Conservation (phyloP, 2,329 filamentous ascomycete genomes). For the Lasiodiplodia theobromae region DNA sequence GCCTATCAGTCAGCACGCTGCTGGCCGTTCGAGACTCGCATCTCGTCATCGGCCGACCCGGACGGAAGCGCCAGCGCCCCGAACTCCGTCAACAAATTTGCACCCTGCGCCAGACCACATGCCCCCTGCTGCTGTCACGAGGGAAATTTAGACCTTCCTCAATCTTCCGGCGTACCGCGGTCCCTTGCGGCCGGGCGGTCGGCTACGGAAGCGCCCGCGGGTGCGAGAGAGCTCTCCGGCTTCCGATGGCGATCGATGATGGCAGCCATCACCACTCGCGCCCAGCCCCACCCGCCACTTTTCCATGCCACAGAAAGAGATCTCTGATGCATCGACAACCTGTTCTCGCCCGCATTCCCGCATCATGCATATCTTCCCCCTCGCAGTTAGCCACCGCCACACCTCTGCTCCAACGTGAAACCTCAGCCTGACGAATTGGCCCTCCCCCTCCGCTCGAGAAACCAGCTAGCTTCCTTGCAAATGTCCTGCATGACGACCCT, state of each 20-base stretch:
- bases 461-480: background rate
- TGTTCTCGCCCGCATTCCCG: background rate
- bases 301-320: background rate
- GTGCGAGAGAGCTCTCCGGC: background rate
- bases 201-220: background rate
- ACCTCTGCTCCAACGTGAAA: background rate
- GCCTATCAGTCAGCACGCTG: background rate
- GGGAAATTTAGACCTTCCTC: background rate
- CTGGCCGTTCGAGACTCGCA: conserved; percentile 5
- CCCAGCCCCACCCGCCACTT: background rate
- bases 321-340: background rate
- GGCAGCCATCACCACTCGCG: background rate
- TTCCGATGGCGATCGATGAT: conserved; percentile 1
- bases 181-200: background rate
- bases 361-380: background rate
- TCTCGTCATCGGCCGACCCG: conserved; percentile 10
- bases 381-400: background rate
- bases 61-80: conserved; percentile 8
- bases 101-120: background rate
- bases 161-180: background rate
- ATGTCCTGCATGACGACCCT: background rate
- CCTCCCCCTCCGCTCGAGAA: background rate
- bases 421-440: background rate
- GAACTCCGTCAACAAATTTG: conserved; percentile 6
- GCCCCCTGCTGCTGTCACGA: conserved; percentile 7